phyloP scores from a whole-genome alignment of 2,329 filamentous ascomycete genomes.

The Alternaria triticina region DNA sequence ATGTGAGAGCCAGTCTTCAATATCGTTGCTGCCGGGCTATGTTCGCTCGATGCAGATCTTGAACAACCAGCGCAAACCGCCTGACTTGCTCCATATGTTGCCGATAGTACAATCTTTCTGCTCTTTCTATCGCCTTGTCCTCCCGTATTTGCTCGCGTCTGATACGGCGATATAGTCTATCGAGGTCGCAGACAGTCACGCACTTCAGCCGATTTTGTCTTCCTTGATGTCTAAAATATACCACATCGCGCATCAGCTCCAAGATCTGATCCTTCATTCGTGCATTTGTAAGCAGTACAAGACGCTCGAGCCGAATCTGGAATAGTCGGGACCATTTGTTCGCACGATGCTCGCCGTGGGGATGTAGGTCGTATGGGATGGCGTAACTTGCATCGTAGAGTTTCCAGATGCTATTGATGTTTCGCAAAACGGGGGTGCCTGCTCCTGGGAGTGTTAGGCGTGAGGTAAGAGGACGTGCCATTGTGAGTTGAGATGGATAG shows the following conservation, averaged over 20 bases:
- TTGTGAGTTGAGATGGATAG: not conserved
- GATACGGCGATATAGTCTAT: rapidly evolving
- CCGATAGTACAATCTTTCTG: not conserved
- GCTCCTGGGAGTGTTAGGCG: not conserved
- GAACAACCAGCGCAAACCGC: rapidly evolving
- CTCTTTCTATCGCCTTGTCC: rapidly evolving
- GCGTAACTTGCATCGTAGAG: not conserved
- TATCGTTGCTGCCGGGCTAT: not conserved
- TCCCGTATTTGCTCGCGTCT: not conserved
- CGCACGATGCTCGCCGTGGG: not conserved
- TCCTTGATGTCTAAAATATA: not conserved
- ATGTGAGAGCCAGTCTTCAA: not conserved
- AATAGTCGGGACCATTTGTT: not conserved
- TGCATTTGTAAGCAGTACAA: not conserved
- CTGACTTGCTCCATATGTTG: not conserved
- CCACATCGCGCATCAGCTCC: not conserved
- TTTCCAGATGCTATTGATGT: not conserved
- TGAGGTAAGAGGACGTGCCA: not conserved
- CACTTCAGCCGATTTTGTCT: not conserved
- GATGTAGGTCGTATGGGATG: not conserved
- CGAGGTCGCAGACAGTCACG: not conserved
- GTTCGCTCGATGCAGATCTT: not conserved
- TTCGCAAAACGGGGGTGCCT: not conserved
- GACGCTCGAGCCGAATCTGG: not conserved
- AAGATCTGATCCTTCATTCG: not conserved